Evolutionary conservation across 2,329 filamentous ascomycete genomes (phyloP), one percentile per base, ranked within the genome.

Genomic region (Sporothrix protearum): DNA sequence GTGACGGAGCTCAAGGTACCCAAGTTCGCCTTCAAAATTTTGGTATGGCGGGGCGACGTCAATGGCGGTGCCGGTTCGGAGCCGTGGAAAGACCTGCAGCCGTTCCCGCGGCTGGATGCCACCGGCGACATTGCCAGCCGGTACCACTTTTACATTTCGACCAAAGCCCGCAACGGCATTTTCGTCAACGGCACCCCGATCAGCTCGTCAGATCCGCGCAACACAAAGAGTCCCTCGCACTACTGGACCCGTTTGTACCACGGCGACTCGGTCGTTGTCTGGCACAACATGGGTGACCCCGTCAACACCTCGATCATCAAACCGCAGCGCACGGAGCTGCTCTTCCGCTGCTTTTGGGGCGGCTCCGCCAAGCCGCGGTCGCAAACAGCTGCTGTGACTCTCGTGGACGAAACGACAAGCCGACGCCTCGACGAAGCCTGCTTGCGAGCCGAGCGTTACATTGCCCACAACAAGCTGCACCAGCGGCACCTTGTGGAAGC

Each of bases 11-110:
- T 84, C 1, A 90, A 89, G 19, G 88, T 98, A 47, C 93, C 94
- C 0, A 95, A 95, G 78, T 90, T 90, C 74, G 93, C 92, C 0
- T 88, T 97, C 76, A 91, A 92, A 76, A 83, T 97, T 49, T 84
- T 93, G 45, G 87, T 96, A 39, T 93, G 91, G 85, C 89, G 88
- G 70, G 86, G 89, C 0, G 87, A 87, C 19, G 89, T 90, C 72
- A 90, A 92, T 16, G 47, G 59, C 12, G 89, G 87, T 71, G 86
- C 89, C 0, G 87, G 87, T 12, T 90, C 90, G 72, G 90, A 92
- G 71, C 84, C 86, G 8, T 83, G 83, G 66, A 85, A 83, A 64
- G 85, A 87, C 28, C 77, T 84, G 68, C 83, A 83, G 47, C 86
- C 86, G 68, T 87, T 86, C 77, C 84, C 86, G 71, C 89, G 84